These are phyloP conservation scores for Penicillium canescens DNA, from an alignment of 495 filamentous ascomycete species.

Conservation along the genomic window DNA sequence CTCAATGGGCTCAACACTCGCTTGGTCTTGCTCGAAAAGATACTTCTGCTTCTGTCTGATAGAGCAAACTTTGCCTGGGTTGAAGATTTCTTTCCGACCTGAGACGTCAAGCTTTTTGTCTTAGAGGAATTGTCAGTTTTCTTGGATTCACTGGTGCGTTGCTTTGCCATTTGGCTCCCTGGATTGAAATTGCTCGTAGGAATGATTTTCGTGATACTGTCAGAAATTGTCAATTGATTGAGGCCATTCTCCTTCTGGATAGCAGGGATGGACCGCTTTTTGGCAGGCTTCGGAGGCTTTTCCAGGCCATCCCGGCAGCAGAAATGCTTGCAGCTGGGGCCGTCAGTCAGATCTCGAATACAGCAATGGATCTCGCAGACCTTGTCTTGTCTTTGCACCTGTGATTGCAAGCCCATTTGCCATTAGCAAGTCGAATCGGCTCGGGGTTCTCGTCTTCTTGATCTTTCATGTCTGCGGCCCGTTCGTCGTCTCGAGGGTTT, in stretches of 20 bases:
- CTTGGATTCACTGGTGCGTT: neutral
- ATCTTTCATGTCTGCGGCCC: conserved; percentile 9
- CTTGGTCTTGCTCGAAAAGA: neutral
- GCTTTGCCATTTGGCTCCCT: neutral
- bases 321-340: conserved; percentile 71
- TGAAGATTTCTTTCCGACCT: neutral
- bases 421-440: conserved; percentile 67
- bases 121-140: neutral
- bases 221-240: conserved; percentile 31
- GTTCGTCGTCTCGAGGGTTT: conserved; percentile 7
- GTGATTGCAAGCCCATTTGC: conserved; percentile 88
- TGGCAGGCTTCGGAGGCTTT: conserved; percentile 66
- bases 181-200: neutral
- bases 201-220: conserved; percentile 29
- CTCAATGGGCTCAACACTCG: neutral
- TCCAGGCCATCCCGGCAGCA: conserved; percentile 90
- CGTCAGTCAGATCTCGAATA: conserved; percentile 11
- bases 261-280: conserved; percentile 20
- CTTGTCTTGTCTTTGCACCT: conserved; percentile 73
- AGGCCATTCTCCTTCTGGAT: conserved; percentile 20
- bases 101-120: neutral
- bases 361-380: conserved; percentile 32
- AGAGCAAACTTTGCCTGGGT: neutral
- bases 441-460: conserved; percentile 32
- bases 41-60: neutral